Evolutionary conservation across 495 filamentous ascomycete species (phyloP), one percentile per base, ranked within the genome.

Genomic region (Sporormia fimetaria): DNA sequence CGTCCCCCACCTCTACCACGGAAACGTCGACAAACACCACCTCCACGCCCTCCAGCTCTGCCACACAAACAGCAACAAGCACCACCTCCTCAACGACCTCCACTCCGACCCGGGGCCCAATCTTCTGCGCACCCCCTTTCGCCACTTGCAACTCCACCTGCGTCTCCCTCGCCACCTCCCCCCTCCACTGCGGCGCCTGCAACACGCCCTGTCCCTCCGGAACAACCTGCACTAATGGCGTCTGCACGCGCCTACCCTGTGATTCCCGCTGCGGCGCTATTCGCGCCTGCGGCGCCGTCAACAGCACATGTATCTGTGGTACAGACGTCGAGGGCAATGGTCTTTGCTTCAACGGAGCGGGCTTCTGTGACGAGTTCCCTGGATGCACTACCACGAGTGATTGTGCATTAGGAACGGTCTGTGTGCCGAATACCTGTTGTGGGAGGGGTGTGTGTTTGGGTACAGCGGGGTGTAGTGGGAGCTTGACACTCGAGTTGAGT

Each of bases 151-250:
- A 32, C 27, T 35, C 30, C n/a, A 37, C 34, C 10, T 54, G 50
- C 37, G 18, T 26, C 17, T 35, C 49, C 22, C 16, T 37, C 20
- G 12, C 12, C 18, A 39, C 2, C 23, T 31, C 36, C 18, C 15
- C 28, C 9, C 12, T 16, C 3, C 40, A 49, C 32, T 54, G 50
- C 37, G 50, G 50, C 26, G 29, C 21, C 24, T 54, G 50, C 34
- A 34, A 31, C 27, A 45, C 31, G 17, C 10, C 0, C 6, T 54
- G 50, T 27, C 8, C 35, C 8, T 7, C 12, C 3, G 45, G 45
- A 18, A 44, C 22, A 3, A 21, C 11, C 20, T 54, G 50, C 36
- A 49, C 40, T 14, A 54, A 54, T 33, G 50, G 50, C 15, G 45
- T 49, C 17, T 54, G 50, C 33, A 33, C 37, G 17, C 22, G 30